Conservation (phyloP, 805 yeast species). For the Yamadazyma laniorum region DNA sequence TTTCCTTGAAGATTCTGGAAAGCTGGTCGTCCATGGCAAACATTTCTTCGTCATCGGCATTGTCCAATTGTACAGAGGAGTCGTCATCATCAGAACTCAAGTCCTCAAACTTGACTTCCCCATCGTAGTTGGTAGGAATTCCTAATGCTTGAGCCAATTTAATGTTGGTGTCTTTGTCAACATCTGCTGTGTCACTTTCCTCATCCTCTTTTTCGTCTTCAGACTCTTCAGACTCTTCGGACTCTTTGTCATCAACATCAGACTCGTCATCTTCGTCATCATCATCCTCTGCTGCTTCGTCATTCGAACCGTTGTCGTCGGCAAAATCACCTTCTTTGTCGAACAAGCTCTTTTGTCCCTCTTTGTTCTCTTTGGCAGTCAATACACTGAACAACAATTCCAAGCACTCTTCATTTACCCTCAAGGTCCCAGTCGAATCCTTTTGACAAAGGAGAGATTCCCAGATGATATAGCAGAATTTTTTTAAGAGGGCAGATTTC, state of each 20-base stretch:
- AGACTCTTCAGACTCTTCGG: conserved; percentile 19
- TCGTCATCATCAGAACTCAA: conserved; percentile 39
- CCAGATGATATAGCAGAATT: conserved; percentile 40
- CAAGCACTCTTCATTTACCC: conserved; percentile 32
- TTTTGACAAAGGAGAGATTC: conserved; percentile 37
- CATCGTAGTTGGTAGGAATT: conserved; percentile 46
- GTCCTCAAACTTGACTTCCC: conserved; percentile 45
- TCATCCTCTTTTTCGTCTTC: conserved; percentile 14
- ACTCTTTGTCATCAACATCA: conserved; percentile 22
- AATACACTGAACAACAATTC: conserved; percentile 36
- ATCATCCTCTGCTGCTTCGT: conserved; percentile 28
- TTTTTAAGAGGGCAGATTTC: conserved; percentile 36
- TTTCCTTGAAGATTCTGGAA: conserved; percentile 78
- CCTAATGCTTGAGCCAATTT: conserved; percentile 72
- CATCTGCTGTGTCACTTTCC: conserved; percentile 14
- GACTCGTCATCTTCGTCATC: conserved; percentile 27
- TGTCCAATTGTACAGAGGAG: conserved; percentile 60
- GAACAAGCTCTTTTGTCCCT: conserved; percentile 76
- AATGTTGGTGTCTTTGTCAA: conserved; percentile 49
- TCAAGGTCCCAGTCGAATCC: conserved; percentile 23
- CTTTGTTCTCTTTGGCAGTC: conserved; percentile 67
- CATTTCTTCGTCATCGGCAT: conserved; percentile 97
- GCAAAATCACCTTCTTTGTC: conserved; percentile 48
- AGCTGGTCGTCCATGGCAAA: conserved; percentile 86
- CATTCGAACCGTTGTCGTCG: conserved; percentile 27